Percentiles rank a stretch among this genome's conserved stretches.
Conservation (phyloP, 2,329 filamentous ascomycete genomes). For the Calonectria crousiana region DNA sequence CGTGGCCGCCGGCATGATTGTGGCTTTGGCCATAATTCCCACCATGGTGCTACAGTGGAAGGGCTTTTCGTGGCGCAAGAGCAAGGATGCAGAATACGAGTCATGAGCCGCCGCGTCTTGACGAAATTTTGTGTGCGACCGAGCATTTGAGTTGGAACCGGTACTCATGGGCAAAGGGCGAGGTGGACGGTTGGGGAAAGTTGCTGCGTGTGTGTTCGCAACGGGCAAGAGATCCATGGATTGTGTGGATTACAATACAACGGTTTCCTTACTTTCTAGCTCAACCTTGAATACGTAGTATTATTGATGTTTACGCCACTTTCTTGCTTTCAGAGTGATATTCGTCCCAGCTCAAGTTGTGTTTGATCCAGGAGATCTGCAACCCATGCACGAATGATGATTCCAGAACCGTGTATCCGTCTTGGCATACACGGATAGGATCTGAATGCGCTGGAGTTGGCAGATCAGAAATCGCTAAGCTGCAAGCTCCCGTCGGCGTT, state of each 20-base stretch:
- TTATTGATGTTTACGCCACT: neutral
- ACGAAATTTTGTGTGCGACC: neutral
- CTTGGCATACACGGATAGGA: neutral
- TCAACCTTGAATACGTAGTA: neutral
- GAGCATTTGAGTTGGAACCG: neutral
- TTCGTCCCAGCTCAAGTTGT: neutral
- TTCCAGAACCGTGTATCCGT: neutral
- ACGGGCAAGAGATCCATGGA: neutral
- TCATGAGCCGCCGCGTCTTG: neutral
- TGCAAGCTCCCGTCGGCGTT: neutral
- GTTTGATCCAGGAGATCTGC: neutral
- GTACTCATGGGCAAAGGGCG: neutral
- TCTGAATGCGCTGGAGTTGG: neutral
- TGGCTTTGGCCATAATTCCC: slow-evolving; percentile 16
- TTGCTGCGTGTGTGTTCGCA: neutral
- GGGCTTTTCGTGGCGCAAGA: slow-evolving; percentile 18
- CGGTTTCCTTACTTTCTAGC: neutral
- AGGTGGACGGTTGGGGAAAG: neutral
- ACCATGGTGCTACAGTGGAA: slow-evolving; percentile 27
- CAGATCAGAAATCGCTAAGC: neutral
- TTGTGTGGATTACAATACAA: neutral
- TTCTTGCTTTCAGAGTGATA: slow-evolving; percentile 1
- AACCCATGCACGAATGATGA: neutral
- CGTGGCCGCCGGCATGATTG: slow-evolving; percentile 18
- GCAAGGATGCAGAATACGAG: neutral